phyloP scores from a whole-genome alignment of 495 filamentous ascomycete genomes.

The Emericellopsis terricola region DNA sequence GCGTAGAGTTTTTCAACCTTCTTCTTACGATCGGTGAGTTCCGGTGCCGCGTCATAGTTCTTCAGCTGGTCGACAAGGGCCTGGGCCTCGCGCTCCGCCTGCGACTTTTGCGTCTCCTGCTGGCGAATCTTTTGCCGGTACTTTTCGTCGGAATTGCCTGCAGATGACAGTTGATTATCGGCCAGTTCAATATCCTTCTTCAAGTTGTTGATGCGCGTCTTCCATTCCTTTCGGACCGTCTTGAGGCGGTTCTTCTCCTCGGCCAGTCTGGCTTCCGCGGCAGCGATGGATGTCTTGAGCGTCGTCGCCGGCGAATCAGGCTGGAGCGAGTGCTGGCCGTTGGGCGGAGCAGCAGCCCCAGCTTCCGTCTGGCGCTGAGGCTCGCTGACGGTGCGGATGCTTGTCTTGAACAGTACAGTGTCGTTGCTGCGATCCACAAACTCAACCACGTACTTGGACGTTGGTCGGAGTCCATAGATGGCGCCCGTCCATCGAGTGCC shows the following conservation, averaged over 20 bases:
- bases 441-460: conserved; percentile 71
- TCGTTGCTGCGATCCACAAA: conserved; percentile 61
- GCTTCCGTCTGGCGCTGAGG: conserved; percentile 12
- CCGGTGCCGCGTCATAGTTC: conserved; percentile 46
- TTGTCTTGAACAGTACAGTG: conserved; percentile 56
- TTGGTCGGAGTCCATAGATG: conserved; percentile 73
- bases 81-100: conserved; percentile 54
- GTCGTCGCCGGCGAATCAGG: conserved; percentile 82
- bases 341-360: conserved; percentile 14
- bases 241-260: conserved; percentile 63
- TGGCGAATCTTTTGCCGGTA: conserved; percentile 62
- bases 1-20: conserved; percentile 42
- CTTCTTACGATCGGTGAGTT: conserved; percentile 42
- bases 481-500: conserved; percentile 52
- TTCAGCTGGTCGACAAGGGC: conserved; percentile 46
- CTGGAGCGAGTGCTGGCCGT: conserved; percentile 38
- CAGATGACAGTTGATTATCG: conserved; percentile 43
- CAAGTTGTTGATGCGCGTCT: conserved; percentile 44
- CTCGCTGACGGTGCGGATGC: conserved; percentile 60
- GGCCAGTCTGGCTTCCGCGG: conserved; percentile 58
- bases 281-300: conserved; percentile 67
- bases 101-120: conserved; percentile 61
- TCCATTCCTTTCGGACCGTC: conserved; percentile 62
- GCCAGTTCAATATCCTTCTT: conserved; percentile 70
- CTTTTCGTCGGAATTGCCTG: conserved; percentile 67